Evolutionary conservation across 768 basidiomycete genomes (phyloP).

Genomic region (Steccherinum ochraceum): DNA sequence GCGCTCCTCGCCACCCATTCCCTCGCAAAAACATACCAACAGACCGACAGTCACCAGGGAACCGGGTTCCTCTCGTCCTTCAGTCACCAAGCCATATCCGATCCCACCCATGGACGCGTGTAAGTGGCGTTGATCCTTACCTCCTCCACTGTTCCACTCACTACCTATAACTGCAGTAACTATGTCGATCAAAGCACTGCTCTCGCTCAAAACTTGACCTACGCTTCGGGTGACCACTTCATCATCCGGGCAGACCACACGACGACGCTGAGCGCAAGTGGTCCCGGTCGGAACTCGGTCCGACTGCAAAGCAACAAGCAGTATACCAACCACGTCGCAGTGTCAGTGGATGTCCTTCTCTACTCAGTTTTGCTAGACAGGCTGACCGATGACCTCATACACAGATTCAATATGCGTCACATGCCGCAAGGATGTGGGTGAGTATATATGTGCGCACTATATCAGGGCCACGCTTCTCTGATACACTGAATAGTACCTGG

Average conservation of each 20-base stretch:
- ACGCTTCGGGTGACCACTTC: slow-evolving; percentile 44
- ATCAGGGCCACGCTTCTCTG: neutral
- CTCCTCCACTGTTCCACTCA: neutral
- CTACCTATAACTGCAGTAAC: slow-evolving; percentile 23
- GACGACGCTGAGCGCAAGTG: slow-evolving; percentile 37
- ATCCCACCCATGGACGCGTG: slow-evolving; percentile 68
- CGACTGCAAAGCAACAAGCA: slow-evolving; percentile 46
- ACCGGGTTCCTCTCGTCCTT: slow-evolving; percentile 47
- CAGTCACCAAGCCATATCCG: slow-evolving; percentile 39
- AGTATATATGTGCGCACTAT: neutral
- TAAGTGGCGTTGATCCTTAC: slow-evolving; percentile 23
- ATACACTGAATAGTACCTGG: slow-evolving; percentile 28
- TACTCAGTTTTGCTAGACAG: slow-evolving; percentile 10
- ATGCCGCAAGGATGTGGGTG: slow-evolving; percentile 45
- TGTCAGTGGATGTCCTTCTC: slow-evolving; percentile 19
- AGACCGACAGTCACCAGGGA: slow-evolving; percentile 39
- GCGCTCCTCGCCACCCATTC: neutral
- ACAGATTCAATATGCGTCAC: slow-evolving; percentile 41
- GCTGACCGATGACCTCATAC: neutral
- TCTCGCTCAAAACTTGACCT: slow-evolving; percentile 48
- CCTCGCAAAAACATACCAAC: slow-evolving; percentile 37
- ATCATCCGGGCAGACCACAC: slow-evolving; percentile 51
- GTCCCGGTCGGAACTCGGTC: slow-evolving; percentile 54
- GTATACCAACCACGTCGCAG: slow-evolving; percentile 39
- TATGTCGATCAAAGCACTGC: slow-evolving; percentile 46